Evolutionary conservation across 2,329 filamentous ascomycete genomes (phyloP), one percentile per base, ranked within the genome.

Genomic region (Penicillium sp.): DNA sequence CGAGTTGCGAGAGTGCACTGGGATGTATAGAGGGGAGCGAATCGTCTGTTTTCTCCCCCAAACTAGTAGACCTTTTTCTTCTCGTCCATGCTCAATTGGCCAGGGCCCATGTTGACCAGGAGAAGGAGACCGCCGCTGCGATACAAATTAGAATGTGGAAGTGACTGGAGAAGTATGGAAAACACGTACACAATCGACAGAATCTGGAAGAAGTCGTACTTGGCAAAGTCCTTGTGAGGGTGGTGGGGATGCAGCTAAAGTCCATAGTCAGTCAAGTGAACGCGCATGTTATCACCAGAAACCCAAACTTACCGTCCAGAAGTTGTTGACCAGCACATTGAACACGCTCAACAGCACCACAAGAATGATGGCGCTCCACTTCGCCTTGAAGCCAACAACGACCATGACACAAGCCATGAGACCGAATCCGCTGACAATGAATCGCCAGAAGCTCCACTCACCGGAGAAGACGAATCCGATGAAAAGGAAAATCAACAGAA

Each of bases 121-220:
- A 99, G 86, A 53, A 99, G 83, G 52, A 99, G 89, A 74, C 94
- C 94, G 60, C 94, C 94, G 62, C 83, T 85, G 55, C 28, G 47
- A 15, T 41, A 26, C 23, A 6, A 16, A 42, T 59, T 57, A 52
- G 51, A 18, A 41, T 21, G n/a, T 9, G 8, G 12, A 2, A 38
- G 39, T 42, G 36, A 28, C 31, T 6, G 9, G 10, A 21, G n/a
- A 6, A 31, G 21, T 3, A 41, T 6, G 12, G 42, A 18, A 31
- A 38, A 4, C 47, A 79, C 82, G 74, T 83, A 85, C 82, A 97
- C 93, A 72, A 99, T 99, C 47, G 94, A 99, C 50, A 99, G 82
- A 66, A 97, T 96, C 81, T 99, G 94, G 86, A 99, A 99, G 82
- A 99, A 99, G 75, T 99, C 94, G 84, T 99, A 99, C 80, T 99